Percentiles rank a stretch among this genome's conserved stretches.
These are phyloP conservation scores for Paulownia fortunei DNA, from an alignment of 257 asterid species.

Conservation along the genomic window DNA sequence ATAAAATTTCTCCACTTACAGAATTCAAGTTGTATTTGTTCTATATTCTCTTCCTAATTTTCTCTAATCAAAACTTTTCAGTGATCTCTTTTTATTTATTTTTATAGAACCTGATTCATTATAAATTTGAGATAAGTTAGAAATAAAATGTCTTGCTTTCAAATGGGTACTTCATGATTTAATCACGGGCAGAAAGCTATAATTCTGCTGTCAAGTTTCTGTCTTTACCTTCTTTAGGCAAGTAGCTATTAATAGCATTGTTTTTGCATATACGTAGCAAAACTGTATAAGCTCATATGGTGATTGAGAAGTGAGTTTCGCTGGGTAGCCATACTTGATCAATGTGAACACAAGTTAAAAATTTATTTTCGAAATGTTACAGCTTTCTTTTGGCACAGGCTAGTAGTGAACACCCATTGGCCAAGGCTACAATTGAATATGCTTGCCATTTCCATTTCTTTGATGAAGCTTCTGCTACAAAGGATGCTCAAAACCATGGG, in stretches of 20 bases:
- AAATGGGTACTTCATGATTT: background rate
- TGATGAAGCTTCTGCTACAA: constrained; percentile 56
- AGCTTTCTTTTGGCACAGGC: constrained; percentile 60
- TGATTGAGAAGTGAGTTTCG: background rate
- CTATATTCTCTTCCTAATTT: background rate
- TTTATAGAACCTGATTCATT: background rate
- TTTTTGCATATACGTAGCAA: constrained; percentile 1
- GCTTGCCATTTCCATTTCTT: constrained; percentile 97
- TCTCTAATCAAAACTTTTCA: background rate
- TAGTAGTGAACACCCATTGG: constrained; percentile 97
- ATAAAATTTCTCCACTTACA: constrained; percentile 14
- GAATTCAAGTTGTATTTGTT: constrained; percentile 16
- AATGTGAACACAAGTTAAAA: background rate
- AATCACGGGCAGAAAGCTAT: background rate
- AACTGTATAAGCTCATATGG: background rate
- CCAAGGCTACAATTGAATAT: constrained; percentile 83
- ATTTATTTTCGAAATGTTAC: background rate
- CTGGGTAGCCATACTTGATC: background rate
- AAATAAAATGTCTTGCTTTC: background rate
- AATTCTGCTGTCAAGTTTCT: background rate
- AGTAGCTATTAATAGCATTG: constrained; percentile 1
- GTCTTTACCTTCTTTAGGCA: background rate
- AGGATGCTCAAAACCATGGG: constrained; percentile 47
- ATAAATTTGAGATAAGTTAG: background rate
- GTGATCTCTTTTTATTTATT: background rate